Conservation (phyloP, 306 rosid genomes). For the Rosa persica region DNA sequence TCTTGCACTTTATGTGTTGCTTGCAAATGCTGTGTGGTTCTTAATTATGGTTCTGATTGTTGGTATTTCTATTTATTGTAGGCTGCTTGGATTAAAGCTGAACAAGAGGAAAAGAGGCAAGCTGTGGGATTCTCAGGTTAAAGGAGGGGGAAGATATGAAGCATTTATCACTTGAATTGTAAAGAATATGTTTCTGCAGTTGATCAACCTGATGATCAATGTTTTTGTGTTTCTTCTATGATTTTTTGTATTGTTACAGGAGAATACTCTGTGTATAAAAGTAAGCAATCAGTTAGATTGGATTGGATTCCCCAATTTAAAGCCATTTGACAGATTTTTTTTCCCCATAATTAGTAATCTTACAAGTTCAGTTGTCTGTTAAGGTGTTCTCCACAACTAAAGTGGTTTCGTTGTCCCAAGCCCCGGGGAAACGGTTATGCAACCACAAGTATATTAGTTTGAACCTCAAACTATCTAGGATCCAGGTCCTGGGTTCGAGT, state of each 20-base stretch:
- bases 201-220: neutral
- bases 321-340: neutral
- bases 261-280: neutral
- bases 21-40: neutral
- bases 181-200: neutral
- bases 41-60: neutral
- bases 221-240: neutral
- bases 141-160: neutral
- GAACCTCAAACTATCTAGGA: neutral
- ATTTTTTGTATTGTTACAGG: neutral
- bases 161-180: neutral
- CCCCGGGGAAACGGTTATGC: neutral
- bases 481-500: too few species aligned
- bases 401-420: too few species aligned
- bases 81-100: slow-evolving; percentile 97
- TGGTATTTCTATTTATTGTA: slow-evolving; percentile 26
- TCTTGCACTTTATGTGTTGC: slow-evolving; percentile 4
- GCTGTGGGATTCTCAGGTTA: slow-evolving; percentile 17
- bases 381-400: neutral
- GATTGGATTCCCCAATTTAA: neutral
- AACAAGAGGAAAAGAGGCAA: slow-evolving; percentile 68
- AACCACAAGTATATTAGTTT: neutral
- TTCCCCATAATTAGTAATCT: neutral
- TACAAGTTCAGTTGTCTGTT: neutral
- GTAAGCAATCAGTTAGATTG: neutral